Evolutionary conservation across 352 stramenopile genomes (phyloP).

Genomic region (Elongisporangium undulatum): DNA sequence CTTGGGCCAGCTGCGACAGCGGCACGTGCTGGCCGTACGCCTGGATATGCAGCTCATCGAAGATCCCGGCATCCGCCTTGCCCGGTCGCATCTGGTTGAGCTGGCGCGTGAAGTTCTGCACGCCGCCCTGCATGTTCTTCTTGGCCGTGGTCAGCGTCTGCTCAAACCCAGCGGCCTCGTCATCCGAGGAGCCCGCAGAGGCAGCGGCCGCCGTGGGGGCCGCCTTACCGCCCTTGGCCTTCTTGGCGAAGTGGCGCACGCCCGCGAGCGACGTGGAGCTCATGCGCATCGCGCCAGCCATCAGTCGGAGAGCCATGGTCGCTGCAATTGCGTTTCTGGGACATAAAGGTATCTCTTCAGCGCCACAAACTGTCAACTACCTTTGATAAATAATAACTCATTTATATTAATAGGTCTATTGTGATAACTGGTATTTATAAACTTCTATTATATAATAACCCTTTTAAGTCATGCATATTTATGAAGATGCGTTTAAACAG

Average conservation of each 20-base stretch:
- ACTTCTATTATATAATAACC: no score
- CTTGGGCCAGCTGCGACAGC: constrained; percentile 73
- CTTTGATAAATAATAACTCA: background rate
- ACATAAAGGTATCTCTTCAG: background rate
- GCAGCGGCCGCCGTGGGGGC: constrained; percentile 4
- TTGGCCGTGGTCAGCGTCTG: constrained; percentile 48
- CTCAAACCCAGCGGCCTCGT: constrained; percentile 13
- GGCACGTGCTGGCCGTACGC: constrained; percentile 78
- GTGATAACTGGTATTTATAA: no score
- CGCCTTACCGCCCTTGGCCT: constrained; percentile 41
- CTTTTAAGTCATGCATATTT: no score
- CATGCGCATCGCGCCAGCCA: background rate
- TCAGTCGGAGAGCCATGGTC: constrained; percentile 7
- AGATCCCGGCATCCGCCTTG: constrained; percentile 75
- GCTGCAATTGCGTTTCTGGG: background rate
- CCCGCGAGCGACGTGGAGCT: background rate
- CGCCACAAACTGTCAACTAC: constrained; percentile 1
- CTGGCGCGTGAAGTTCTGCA: constrained; percentile 71
- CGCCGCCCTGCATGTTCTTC: constrained; percentile 79
- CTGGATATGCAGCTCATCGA: constrained; percentile 75
- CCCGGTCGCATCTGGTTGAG: constrained; percentile 77
- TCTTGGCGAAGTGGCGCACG: constrained; percentile 63
- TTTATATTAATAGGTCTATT: no score
- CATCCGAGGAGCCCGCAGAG: constrained; percentile 18
- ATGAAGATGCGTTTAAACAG: no score